Base-by-base conservation (phyloP, 768 basidiomycete species). In the Mycena galericulata region DNA sequence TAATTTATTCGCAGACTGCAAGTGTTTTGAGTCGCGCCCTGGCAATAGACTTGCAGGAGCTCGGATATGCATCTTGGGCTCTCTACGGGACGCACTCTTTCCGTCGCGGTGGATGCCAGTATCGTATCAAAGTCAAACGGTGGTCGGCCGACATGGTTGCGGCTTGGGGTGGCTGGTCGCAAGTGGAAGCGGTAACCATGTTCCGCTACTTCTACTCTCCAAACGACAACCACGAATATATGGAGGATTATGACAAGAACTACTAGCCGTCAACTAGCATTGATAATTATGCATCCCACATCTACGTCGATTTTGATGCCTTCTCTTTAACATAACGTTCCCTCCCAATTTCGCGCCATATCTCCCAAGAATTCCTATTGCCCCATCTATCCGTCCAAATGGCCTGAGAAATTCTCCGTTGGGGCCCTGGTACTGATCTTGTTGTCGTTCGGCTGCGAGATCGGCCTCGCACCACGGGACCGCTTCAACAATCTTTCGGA, bases 111-210 rank as follows among this genome's bases (percentile, higher is more conserved):
- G 70, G 72, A 3, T 71, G 72, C 46, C 72, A 73, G 55, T 58
- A 73, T 40, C 62, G 67, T 18, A 45, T 69, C 32, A 62, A 56
- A n/a, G 49, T 54, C 26, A 61, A 51, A 22, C 30, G 46, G 18
- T 72, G 67, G 51, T 29, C 62, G 2, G 54, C 55, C 14, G 62
- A 62, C 41, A 72, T 69, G 72, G 57, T 70, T 61, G 71, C 73
- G 22, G 67, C 63, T 10, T 74, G 72, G 73, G 71, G 71, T 38
- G 69, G 73, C 3, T 74, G 72, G 73, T 74, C 68, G 4, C 70
- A 72, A 40, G 43, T 74, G 11, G 68, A 70, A 62, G 73, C 73
- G n/a, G 26, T 65, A 11, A 69, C 62, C 8, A 56, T 56, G 54
- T 56, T 56, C 17, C 54, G 54, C 5, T 56, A 56, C n/a, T 56